These are phyloP conservation scores for Aspergillus latus DNA, from an alignment of 2,329 filamentous ascomycete genomes.

Conservation along the genomic window DNA sequence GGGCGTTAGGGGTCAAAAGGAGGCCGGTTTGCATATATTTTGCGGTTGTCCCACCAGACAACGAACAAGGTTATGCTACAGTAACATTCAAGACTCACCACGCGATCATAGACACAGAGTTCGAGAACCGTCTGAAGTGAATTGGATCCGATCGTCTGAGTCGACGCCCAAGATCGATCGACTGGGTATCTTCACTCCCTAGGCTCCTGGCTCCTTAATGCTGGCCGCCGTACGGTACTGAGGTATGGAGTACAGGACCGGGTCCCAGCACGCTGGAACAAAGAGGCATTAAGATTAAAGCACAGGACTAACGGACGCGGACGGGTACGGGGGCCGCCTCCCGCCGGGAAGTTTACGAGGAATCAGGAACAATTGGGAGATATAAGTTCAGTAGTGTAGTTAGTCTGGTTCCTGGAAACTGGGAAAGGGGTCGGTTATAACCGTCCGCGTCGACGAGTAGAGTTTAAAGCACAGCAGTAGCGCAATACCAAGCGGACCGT, in stretches of 20 bases:
- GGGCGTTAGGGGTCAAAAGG: not conserved
- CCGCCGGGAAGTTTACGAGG: conserved; percentile 26
- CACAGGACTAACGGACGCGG: conserved; percentile 20
- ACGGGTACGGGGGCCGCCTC: conserved; percentile 16
- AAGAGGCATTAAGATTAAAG: not conserved
- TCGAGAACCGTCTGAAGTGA: not conserved
- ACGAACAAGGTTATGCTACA: not conserved
- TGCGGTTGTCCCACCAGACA: not conserved
- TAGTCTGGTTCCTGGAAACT: not conserved
- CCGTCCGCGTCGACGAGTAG: not conserved
- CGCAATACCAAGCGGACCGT: conserved; percentile 13
- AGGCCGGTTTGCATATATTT: not conserved
- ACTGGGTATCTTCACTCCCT: too few relatives aligned
- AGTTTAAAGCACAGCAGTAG: not conserved
- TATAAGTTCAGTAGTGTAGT: too few relatives aligned
- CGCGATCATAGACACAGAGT: not conserved
- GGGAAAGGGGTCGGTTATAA: not conserved
- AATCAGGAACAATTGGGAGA: too few relatives aligned
- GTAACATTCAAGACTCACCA: not conserved
- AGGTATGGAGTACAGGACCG: not conserved
- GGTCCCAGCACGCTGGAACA: conserved; percentile 23
- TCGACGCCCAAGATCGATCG: too few relatives aligned
- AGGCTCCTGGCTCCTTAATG: too few relatives aligned
- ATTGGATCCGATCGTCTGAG: too few relatives aligned
- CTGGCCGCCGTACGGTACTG: too few relatives aligned